Evolutionary conservation across 176 grass and related monocot species (phyloP).

Genomic region (Carex myosuroides): DNA sequence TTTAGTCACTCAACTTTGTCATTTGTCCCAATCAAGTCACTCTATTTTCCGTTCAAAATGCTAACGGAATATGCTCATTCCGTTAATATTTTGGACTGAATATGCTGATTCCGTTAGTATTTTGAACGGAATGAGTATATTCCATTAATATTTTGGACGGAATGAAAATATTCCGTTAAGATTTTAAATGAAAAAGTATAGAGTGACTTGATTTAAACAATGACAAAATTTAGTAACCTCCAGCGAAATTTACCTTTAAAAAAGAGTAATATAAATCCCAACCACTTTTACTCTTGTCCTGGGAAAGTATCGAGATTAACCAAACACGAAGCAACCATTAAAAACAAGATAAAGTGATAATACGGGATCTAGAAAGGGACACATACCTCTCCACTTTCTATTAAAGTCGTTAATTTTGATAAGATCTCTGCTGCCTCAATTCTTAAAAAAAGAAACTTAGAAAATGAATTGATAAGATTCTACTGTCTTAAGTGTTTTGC

Average conservation of each 20-base stretch:
- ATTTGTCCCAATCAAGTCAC: no score
- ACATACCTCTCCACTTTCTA: conserved; percentile 1
- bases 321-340: conserved; percentile 8
- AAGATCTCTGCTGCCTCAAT: background rate
- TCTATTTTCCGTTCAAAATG: no score
- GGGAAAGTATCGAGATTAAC: background rate
- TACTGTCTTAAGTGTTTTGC: background rate
- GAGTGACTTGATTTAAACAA: no score
- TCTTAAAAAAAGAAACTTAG: background rate
- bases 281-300: conserved; percentile 7
- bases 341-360: conserved; percentile 7
- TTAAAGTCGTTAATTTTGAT: background rate
- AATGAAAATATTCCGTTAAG: no score
- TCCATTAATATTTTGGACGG: no score
- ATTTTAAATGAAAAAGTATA: no score
- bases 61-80: no score
- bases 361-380: conserved; percentile 10
- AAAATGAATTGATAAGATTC: background rate
- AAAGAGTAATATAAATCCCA: background rate
- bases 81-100: no score
- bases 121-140: no score
- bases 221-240: no score
- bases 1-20: no score
- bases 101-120: no score
- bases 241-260: background rate